Conservation (phyloP, 495 filamentous ascomycete genomes). For the Aspergillus steynii region DNA sequence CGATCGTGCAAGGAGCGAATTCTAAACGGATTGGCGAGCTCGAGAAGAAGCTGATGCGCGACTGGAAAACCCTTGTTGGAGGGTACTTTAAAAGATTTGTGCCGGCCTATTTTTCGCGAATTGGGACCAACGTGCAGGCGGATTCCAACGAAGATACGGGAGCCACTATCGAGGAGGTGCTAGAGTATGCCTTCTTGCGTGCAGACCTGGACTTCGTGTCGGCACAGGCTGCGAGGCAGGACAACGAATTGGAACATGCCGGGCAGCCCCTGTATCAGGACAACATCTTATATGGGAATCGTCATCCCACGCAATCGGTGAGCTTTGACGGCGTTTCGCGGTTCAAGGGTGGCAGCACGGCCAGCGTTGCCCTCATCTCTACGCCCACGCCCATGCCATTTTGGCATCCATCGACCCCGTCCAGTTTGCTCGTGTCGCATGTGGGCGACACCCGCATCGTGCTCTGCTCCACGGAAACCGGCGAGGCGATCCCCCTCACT, state of each 20-base stretch:
- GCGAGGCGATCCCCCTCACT: slow-evolving; percentile 75
- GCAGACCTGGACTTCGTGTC: slow-evolving; percentile 91
- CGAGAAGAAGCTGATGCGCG: slow-evolving; percentile 66
- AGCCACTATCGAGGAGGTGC: slow-evolving; percentile 49
- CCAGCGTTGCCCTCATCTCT: slow-evolving; percentile 83
- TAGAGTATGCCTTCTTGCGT: slow-evolving; percentile 89
- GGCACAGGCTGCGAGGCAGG: slow-evolving; percentile 73
- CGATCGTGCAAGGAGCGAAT: slow-evolving; percentile 43
- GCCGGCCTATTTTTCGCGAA: slow-evolving; percentile 61
- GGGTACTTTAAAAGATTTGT: slow-evolving; percentile 92
- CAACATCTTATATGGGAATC: slow-evolving; percentile 70
- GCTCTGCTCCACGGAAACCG: slow-evolving; percentile 77
- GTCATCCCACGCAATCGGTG: slow-evolving; percentile 48
- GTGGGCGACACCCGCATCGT: slow-evolving; percentile 91
- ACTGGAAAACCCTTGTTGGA: slow-evolving; percentile 82
- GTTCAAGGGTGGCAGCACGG: slow-evolving; percentile 91
- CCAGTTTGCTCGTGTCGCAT: slow-evolving; percentile 83
- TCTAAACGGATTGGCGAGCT: slow-evolving; percentile 46
- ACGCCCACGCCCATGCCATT: slow-evolving; percentile 89
- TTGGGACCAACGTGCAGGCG: slow-evolving; percentile 21
- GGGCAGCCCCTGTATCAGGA: slow-evolving; percentile 78
- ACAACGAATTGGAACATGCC: slow-evolving; percentile 65
- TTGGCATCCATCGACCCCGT: slow-evolving; percentile 86
- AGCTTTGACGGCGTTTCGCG: slow-evolving; percentile 67
- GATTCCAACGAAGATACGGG: slow-evolving; percentile 13